A percentile compares a stretch with the other conserved stretches of the same genome.
Conservation (phyloP, 148 eudicot species). For the Chenopodium album region DNA sequence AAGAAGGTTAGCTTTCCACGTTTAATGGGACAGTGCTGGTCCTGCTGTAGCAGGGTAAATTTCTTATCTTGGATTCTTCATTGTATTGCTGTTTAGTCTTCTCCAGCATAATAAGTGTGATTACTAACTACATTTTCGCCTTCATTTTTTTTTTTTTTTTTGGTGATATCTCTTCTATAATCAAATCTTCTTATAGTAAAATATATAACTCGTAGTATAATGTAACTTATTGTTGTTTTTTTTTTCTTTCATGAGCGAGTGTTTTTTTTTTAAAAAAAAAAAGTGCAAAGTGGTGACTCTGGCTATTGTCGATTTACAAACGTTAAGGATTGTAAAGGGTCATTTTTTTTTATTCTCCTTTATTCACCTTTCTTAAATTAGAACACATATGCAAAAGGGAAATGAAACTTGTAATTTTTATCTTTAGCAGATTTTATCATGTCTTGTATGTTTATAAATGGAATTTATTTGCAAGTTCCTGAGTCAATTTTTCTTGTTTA, state of each 20-base stretch:
- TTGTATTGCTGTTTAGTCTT: not conserved
- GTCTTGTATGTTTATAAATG: not conserved
- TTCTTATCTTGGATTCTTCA: not conserved
- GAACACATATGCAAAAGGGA: too few relatives aligned
- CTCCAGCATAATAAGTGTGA: not conserved
- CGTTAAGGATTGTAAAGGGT: not conserved
- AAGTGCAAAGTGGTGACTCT: too few relatives aligned
- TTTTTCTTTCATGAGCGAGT: too few relatives aligned
- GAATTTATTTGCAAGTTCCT: not conserved
- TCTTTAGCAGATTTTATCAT: not conserved
- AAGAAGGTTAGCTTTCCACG: slow-evolving; percentile 28
- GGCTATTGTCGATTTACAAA: too few relatives aligned
- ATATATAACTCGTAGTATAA: too few relatives aligned
- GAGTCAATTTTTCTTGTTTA: not conserved
- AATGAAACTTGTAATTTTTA: not conserved
- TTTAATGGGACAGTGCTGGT: slow-evolving; percentile 65
- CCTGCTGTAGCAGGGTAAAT: slow-evolving; percentile 50
- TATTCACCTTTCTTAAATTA: too few relatives aligned
- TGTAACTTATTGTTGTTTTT: too few relatives aligned
- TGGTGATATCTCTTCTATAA: not conserved
- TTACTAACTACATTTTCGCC: not conserved
- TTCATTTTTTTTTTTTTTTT: too few relatives aligned
- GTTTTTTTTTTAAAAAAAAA: too few relatives aligned
- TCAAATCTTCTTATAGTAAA: too few relatives aligned
- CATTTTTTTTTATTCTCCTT: too few relatives aligned